Conservation (phyloP, 2,329 filamentous ascomycete genomes). For the Aspergillus arachidicola region DNA sequence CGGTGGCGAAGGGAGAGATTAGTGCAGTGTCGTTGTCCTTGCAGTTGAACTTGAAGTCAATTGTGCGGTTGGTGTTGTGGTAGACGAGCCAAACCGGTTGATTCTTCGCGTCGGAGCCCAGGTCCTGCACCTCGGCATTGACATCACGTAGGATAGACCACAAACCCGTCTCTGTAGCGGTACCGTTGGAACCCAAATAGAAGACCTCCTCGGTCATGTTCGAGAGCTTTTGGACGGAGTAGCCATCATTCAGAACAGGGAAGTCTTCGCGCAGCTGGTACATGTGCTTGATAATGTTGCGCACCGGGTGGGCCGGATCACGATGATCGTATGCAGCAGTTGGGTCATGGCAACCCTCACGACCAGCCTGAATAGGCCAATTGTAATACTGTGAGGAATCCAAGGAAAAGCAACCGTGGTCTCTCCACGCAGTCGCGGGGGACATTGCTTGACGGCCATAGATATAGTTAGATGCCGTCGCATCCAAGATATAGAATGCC, state of each 20-base stretch:
- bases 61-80: conserved; percentile 50
- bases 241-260: conserved; percentile 63
- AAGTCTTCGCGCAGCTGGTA: conserved; percentile 62
- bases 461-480: conserved; percentile 65
- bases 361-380: conserved; percentile 59
- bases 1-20: conserved; percentile 58
- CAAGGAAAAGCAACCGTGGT: conserved; percentile 65
- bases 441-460: conserved; percentile 67
- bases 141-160: conserved; percentile 61
- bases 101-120: conserved; percentile 47
- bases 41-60: conserved; percentile 62
- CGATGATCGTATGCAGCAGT: conserved; percentile 62
- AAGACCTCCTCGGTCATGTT: conserved; percentile 56
- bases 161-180: conserved; percentile 60
- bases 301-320: conserved; percentile 63
- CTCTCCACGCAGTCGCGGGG: conserved; percentile 63
- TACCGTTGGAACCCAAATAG: conserved; percentile 55
- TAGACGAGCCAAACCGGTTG: conserved; percentile 51
- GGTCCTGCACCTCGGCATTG: conserved; percentile 55
- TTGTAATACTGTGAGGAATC: conserved; percentile 60
- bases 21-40: conserved; percentile 51
- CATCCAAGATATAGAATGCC: conserved; percentile 65
- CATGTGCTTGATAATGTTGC: conserved; percentile 64
- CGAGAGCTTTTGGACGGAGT: conserved; percentile 57
- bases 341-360: conserved; percentile 60